phyloP scores from a whole-genome alignment of 768 basidiomycete species.

The Boletus pseudopeckii region DNA sequence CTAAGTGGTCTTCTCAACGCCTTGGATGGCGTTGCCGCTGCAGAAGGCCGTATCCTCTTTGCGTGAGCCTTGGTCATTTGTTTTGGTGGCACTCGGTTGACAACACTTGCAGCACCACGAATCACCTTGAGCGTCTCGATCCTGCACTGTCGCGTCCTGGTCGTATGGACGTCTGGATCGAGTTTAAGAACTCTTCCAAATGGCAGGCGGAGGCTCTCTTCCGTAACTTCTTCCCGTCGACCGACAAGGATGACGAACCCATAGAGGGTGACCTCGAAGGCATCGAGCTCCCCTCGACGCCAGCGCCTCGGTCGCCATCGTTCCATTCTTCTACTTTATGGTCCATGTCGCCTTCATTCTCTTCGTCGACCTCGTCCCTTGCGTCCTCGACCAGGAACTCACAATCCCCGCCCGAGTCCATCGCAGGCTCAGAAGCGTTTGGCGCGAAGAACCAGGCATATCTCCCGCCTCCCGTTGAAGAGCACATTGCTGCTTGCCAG shows the following conservation, averaged over 20 bases:
- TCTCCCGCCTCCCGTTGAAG: slow-evolving; percentile 61
- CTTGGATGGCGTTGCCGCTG: slow-evolving; percentile 81
- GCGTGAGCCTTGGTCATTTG: slow-evolving; percentile 54
- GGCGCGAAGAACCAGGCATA: slow-evolving; percentile 59
- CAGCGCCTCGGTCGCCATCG: slow-evolving; percentile 42
- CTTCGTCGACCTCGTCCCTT: slow-evolving; percentile 42
- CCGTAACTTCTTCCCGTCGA: slow-evolving; percentile 86
- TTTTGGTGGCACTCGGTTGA: not conserved
- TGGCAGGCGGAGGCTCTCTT: slow-evolving; percentile 85
- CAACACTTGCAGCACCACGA: slow-evolving; percentile 60
- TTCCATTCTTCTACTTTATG: slow-evolving; percentile 46
- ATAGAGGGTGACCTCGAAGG: slow-evolving; percentile 44
- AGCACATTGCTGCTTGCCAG: slow-evolving; percentile 53
- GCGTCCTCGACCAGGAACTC: slow-evolving; percentile 31
- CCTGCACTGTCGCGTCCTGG: slow-evolving; percentile 90
- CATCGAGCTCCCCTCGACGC: slow-evolving; percentile 39
- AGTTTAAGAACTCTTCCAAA: slow-evolving; percentile 83
- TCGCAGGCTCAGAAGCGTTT: slow-evolving; percentile 31
- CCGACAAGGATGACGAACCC: slow-evolving; percentile 46
- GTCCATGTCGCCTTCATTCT: slow-evolving; percentile 42
- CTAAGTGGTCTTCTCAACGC: slow-evolving; percentile 82
- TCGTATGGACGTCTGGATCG: slow-evolving; percentile 89
- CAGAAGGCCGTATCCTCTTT: slow-evolving; percentile 84
- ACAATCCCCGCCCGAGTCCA: slow-evolving; percentile 21
- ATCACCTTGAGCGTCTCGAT: slow-evolving; percentile 87